These are phyloP conservation scores for Phytophthora rubi DNA, from an alignment of 352 stramenopile genomes.

Conservation along the genomic window DNA sequence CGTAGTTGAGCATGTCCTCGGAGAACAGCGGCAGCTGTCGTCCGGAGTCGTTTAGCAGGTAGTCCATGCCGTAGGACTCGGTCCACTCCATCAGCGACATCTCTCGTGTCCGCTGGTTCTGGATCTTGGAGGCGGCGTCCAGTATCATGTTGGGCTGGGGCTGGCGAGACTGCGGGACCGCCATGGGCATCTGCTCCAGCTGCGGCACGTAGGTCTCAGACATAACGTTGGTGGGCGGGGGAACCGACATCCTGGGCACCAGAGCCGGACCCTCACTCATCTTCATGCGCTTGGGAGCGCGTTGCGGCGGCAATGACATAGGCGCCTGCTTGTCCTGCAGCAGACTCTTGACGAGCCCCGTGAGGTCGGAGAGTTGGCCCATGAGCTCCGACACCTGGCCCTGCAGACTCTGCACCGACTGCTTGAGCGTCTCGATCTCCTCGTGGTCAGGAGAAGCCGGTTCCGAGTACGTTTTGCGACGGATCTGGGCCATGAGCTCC, in stretches of 20 bases:
- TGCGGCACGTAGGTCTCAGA: slow-evolving; percentile 25
- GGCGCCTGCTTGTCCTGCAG: slow-evolving; percentile 57
- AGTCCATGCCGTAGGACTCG: slow-evolving; percentile 82
- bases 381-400: slow-evolving; percentile 80
- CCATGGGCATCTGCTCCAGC: slow-evolving; percentile 30
- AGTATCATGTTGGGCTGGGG: slow-evolving; percentile 38
- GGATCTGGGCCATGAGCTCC: slow-evolving; percentile 89
- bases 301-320: slow-evolving; percentile 24
- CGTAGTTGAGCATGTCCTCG: slow-evolving; percentile 64
- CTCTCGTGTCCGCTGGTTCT: slow-evolving; percentile 58
- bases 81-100: slow-evolving; percentile 84
- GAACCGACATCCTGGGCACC: slow-evolving; percentile 20
- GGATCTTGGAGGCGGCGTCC: slow-evolving; percentile 49
- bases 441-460: slow-evolving; percentile 75
- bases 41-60: slow-evolving; percentile 68
- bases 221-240: slow-evolving; percentile 27
- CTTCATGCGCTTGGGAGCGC: slow-evolving; percentile 57
- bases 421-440: slow-evolving; percentile 79
- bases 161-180: slow-evolving; percentile 23
- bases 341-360: slow-evolving; percentile 73
- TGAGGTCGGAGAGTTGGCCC: slow-evolving; percentile 77
- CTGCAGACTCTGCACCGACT: slow-evolving; percentile 77
- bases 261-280: slow-evolving; percentile 12
- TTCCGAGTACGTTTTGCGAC: slow-evolving; percentile 89
- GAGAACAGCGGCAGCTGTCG: slow-evolving; percentile 64